A percentile compares a stretch with the other conserved stretches of the same genome.
phyloP scores from a whole-genome alignment of 768 basidiomycete species.

The Nidularia sp. region DNA sequence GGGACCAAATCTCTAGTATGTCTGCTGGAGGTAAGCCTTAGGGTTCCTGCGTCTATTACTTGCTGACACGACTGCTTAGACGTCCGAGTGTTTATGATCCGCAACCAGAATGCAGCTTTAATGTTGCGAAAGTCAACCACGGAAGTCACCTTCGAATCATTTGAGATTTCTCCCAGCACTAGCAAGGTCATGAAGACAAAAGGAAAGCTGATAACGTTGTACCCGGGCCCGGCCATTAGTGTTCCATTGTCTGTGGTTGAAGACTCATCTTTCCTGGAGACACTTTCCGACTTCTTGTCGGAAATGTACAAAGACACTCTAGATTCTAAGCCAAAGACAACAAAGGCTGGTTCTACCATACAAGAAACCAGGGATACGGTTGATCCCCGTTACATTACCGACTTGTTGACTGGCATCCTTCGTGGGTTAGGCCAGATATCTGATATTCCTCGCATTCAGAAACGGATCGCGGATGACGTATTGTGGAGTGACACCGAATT shows the following conservation, averaged over 20 bases:
- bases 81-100: conserved; percentile 13
- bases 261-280: conserved; percentile 21
- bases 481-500: conserved; percentile 30
- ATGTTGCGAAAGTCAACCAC: conserved; percentile 26
- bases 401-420: conserved; percentile 44
- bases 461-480: conserved; percentile 45
- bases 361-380: conserved; percentile 33
- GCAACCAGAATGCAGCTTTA: conserved; percentile 44
- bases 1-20: background rate
- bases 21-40: background rate
- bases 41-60: background rate
- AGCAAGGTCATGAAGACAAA: conserved; percentile 26
- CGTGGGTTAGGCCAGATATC: conserved; percentile 28
- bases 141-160: conserved; percentile 35
- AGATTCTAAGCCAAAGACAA: conserved; percentile 26
- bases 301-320: conserved; percentile 28
- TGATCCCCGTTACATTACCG: conserved; percentile 45
- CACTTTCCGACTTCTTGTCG: conserved; percentile 34
- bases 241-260: conserved; percentile 22
- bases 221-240: conserved; percentile 39
- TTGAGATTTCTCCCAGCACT: conserved; percentile 37
- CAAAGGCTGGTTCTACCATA: conserved; percentile 30
- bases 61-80: background rate
- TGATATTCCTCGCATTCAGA: conserved; percentile 23
- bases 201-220: conserved; percentile 42